Conservation (phyloP, 352 stramenopile species). For the Globisporangium polare region DNA sequence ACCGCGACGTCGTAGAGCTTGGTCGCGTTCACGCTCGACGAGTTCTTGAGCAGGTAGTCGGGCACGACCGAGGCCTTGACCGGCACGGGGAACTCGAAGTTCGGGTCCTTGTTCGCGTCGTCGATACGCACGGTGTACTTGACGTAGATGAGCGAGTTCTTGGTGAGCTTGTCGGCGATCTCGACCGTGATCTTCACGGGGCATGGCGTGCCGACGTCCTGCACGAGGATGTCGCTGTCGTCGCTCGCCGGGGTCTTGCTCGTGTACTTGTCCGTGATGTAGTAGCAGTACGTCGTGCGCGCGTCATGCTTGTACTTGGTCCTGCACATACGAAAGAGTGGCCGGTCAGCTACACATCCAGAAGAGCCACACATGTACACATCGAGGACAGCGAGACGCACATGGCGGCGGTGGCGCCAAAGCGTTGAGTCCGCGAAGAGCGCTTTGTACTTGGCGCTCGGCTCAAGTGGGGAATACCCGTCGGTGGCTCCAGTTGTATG, state of each 20-base stretch:
- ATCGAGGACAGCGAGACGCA: not conserved
- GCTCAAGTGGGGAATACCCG: conserved; percentile 12
- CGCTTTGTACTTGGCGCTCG: conserved; percentile 13
- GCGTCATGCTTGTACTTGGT: conserved; percentile 69
- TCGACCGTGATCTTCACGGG: conserved; percentile 67
- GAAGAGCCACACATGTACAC: not conserved
- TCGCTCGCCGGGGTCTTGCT: conserved; percentile 31
- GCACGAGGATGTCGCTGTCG: conserved; percentile 38
- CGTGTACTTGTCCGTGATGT: conserved; percentile 59
- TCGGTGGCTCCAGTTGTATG: too few species aligned
- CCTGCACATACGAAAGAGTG: too few species aligned
- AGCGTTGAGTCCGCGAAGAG: conserved; percentile 1
- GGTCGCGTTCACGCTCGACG: conserved; percentile 21
- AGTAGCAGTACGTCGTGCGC: conserved; percentile 83
- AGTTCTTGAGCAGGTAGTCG: conserved; percentile 30
- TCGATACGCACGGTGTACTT: conserved; percentile 65
- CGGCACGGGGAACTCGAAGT: conserved; percentile 55
- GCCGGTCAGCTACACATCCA: not conserved
- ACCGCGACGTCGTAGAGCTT: conserved; percentile 54
- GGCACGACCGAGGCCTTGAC: conserved; percentile 42
- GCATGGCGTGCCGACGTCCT: conserved; percentile 37
- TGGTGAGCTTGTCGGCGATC: conserved; percentile 39
- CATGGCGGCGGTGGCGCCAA: not conserved
- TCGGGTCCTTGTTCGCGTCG: conserved; percentile 30
- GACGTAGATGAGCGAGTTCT: conserved; percentile 48